Evolutionary conservation across 768 basidiomycete species (phyloP).

Genomic region (Boletellus sp.): DNA sequence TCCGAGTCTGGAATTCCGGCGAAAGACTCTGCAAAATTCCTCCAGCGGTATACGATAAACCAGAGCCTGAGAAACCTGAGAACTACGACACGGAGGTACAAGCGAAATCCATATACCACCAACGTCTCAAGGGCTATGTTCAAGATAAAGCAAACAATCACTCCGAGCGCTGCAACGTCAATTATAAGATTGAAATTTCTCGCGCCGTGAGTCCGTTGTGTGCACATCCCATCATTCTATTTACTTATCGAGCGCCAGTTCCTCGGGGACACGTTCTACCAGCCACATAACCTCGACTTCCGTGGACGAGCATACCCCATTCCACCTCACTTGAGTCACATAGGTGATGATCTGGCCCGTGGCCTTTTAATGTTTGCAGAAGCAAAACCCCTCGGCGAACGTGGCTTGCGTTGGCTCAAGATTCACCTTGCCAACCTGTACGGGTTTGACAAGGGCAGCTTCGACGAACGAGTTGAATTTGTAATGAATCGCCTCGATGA

Average conservation of each 20-base stretch:
- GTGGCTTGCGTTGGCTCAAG: slow-evolving; percentile 90
- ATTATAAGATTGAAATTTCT: slow-evolving; percentile 97
- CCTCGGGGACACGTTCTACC: slow-evolving; percentile 81
- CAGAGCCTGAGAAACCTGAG: slow-evolving; percentile 53
- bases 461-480: slow-evolving; percentile 87
- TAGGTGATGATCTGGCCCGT: slow-evolving; percentile 91
- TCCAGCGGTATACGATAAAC: slow-evolving; percentile 58
- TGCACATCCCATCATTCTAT: neutral
- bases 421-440: slow-evolving; percentile 92
- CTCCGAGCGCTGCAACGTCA: slow-evolving; percentile 87
- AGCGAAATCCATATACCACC: slow-evolving; percentile 51
- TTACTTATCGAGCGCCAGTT: slow-evolving; percentile 46
- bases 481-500: slow-evolving; percentile 69
- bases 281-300: slow-evolving; percentile 97
- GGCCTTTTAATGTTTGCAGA: slow-evolving; percentile 84
- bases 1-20: slow-evolving; percentile 85
- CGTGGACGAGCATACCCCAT: slow-evolving; percentile 96
- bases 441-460: slow-evolving; percentile 92
- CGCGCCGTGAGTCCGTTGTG: slow-evolving; percentile 58
- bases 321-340: slow-evolving; percentile 91
- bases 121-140: slow-evolving; percentile 50
- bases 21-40: slow-evolving; percentile 82
- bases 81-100: slow-evolving; percentile 50
- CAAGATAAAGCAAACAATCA: slow-evolving; percentile 76
- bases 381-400: slow-evolving; percentile 71